Evolutionary conservation across 257 asterid species (phyloP).

Genomic region (Solanum phureja): DNA sequence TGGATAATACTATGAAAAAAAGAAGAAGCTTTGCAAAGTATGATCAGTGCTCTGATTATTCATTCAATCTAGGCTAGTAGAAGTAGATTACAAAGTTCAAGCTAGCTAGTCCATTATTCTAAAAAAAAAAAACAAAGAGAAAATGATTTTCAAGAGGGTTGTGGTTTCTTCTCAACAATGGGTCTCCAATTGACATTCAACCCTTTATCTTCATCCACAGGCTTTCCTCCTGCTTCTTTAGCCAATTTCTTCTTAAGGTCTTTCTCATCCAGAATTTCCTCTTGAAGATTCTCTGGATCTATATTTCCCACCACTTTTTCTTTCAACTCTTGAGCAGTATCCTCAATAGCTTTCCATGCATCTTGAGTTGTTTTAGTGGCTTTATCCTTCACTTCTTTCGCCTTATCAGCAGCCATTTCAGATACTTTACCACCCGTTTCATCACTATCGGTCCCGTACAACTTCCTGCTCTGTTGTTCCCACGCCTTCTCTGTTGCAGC

Average conservation of each 20-base stretch:
- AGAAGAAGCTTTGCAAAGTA: no score
- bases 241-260: conserved; percentile 9
- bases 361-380: conserved; percentile 1
- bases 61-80: background rate
- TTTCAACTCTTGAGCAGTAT: background rate
- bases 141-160: background rate
- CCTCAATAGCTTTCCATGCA: conserved; percentile 7
- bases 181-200: conserved; percentile 22
- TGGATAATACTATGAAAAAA: no score
- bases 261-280: background rate
- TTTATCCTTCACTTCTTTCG: background rate
- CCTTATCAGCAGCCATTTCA: background rate
- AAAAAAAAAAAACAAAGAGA: background rate
- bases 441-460: background rate
- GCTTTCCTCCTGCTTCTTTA: conserved; percentile 26
- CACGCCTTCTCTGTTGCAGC: background rate
- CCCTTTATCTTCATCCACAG: conserved; percentile 18
- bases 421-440: background rate
- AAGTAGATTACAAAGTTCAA: background rate
- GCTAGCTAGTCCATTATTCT: background rate
- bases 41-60: background rate
- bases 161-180: conserved; percentile 14
- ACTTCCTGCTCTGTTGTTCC: background rate
- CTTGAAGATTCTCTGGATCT: background rate
- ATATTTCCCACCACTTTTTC: background rate